Base-by-base conservation (phyloP, 208 protist species). In the Leishmania tarentolae region DNA sequence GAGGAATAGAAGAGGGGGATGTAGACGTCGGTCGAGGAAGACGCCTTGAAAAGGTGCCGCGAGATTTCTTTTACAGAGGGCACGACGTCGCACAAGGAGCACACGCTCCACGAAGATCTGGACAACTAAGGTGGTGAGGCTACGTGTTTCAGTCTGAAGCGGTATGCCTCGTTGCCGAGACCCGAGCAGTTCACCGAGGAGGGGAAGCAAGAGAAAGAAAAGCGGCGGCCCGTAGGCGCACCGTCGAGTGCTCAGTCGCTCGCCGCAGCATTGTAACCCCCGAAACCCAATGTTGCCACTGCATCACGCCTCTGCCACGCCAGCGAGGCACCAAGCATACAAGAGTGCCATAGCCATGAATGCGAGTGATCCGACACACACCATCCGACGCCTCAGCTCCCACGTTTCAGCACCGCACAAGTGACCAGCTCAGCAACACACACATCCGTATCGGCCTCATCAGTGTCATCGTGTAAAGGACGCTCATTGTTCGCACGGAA, bases 1-100 rank as follows among this genome's bases (percentile, higher is more conserved):
- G 79, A 56, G 52, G 44, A 35, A 84, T 53, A 28, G 35, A 82
- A 40, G 79, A 63, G 61, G 40, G 61, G 17, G 35, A 76, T 2
- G 17, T 35, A 61, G 61, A 74, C 21, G 44, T 28, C 28, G 44
- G 66, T n/a, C n/a, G 56, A 74, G 24, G 28, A 53, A 15, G 37
- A 40, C 37, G 42, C 35, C 46, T 59, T 42, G 73, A 46, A 73
- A n/a, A 3, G 47, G 75, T 35, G 72, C n/a, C 50, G 24, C 35
- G 15, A 76, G 9, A 19, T 57, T 13, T 57, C 66, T 42, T 63
- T 28, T 28, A 19, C 35, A 44, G 31, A 37, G 28, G 21, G 42
- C 70, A 19, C 52, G 13, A 61, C 19, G 8, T 17, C 72, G n/a
- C 7, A 46, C 46, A 63, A 21, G 17, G 9, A 37, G 9, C 40